Percentiles rank a stretch among this genome's conserved stretches.
These are phyloP conservation scores for Brettanomyces nanus DNA, from an alignment of 805 yeast species.

Conservation along the genomic window DNA sequence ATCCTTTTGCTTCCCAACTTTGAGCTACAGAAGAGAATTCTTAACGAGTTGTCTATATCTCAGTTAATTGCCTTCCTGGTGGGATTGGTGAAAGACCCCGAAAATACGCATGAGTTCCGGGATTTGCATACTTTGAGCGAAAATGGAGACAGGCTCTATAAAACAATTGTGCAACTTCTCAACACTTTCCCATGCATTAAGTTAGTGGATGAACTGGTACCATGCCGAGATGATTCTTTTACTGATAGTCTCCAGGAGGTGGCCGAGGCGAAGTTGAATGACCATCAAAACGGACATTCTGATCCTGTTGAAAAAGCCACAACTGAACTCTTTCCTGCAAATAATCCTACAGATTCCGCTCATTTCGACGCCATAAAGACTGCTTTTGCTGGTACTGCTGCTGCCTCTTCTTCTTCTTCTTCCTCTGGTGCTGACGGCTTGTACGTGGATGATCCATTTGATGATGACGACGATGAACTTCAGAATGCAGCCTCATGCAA, in stretches of 20 bases:
- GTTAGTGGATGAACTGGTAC: not conserved
- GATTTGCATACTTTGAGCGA: not conserved
- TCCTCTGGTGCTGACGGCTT: not conserved
- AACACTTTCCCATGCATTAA: not conserved
- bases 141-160: not conserved
- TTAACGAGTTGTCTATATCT: constrained; percentile 4
- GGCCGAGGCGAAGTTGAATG: not conserved
- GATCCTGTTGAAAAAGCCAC: constrained; percentile 6
- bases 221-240: not conserved
- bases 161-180: not conserved
- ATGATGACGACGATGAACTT: constrained; percentile 4
- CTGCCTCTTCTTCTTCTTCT: not conserved
- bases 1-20: constrained; percentile 1
- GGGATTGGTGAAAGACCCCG: not conserved
- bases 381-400: not conserved
- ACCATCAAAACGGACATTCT: not conserved
- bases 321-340: constrained; percentile 2
- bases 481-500: not conserved
- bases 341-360: not conserved
- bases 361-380: not conserved
- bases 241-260: not conserved
- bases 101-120: not conserved
- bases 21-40: constrained; percentile 2
- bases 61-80: constrained; percentile 2
- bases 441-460: not conserved